Conservation (phyloP, 2,329 filamentous ascomycete genomes). For the Botrytis paeoniae region DNA sequence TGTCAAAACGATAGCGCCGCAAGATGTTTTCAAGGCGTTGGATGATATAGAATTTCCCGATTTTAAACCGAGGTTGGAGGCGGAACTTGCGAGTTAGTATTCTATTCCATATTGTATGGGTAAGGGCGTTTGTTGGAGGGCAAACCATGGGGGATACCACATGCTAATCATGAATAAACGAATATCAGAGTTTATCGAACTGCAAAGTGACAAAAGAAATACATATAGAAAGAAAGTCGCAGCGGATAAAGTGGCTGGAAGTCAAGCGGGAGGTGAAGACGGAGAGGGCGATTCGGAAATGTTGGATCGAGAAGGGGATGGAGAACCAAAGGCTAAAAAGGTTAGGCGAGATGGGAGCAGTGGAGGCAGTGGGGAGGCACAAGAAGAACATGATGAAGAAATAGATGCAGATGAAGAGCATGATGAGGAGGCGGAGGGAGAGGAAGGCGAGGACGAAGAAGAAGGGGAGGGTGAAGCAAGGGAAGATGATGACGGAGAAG, state of each 20-base stretch:
- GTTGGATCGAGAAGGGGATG: slow-evolving; percentile 30
- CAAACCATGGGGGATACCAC: slow-evolving; percentile 14
- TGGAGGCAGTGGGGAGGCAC: slow-evolving; percentile 36
- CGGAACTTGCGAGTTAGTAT: slow-evolving; percentile 69
- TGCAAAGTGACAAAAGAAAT: slow-evolving; percentile 71
- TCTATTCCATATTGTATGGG: not conserved
- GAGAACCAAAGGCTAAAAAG: slow-evolving; percentile 20
- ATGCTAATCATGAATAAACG: slow-evolving; percentile 16
- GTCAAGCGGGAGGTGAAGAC: slow-evolving; percentile 37
- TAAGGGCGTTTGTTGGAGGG: not conserved
- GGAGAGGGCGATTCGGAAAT: slow-evolving; percentile 43
- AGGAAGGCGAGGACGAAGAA: slow-evolving; percentile 43
- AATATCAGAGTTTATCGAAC: slow-evolving; percentile 61
- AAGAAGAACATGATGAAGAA: slow-evolving; percentile 30
- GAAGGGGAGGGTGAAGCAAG: slow-evolving; percentile 51
- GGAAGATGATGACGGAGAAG: slow-evolving; percentile 52
- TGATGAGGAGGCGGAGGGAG: slow-evolving; percentile 41
- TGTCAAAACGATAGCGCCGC: slow-evolving; percentile 75
- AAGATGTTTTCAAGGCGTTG: slow-evolving; percentile 73
- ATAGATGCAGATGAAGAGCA: slow-evolving; percentile 48
- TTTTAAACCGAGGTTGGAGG: slow-evolving; percentile 70
- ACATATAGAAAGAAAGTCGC: slow-evolving; percentile 68
- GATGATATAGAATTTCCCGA: slow-evolving; percentile 69
- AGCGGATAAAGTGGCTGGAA: slow-evolving; percentile 52
- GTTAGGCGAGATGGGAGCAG: slow-evolving; percentile 43